phyloP scores from a whole-genome alignment of 73 alveolate species.

The Tetrahymena borealis region DNA sequence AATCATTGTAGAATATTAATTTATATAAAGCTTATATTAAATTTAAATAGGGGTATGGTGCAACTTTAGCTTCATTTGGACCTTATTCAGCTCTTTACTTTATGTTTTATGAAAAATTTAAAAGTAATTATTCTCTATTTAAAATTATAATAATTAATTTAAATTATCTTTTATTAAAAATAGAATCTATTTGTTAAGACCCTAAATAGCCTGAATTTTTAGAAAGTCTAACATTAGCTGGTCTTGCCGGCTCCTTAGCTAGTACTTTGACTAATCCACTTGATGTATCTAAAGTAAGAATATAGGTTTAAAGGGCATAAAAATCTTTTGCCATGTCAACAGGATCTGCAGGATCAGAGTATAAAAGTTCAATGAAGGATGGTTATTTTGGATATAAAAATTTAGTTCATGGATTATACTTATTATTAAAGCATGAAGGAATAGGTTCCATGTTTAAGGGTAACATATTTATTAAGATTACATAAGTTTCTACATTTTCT shows the following conservation, averaged over 20 bases:
- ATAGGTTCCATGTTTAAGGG: constrained; percentile 70
- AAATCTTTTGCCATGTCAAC: constrained; percentile 10
- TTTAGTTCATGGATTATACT: constrained; percentile 67
- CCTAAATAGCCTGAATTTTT: constrained; percentile 21
- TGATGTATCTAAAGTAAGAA: constrained; percentile 87
- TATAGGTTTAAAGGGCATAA: constrained; percentile 79
- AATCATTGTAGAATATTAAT: background rate
- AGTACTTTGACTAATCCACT: constrained; percentile 83
- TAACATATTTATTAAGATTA: background rate
- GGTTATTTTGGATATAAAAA: constrained; percentile 62
- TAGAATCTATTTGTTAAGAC: constrained; percentile 12
- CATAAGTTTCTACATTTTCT: background rate
- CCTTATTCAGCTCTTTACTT: constrained; percentile 94
- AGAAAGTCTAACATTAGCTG: constrained; percentile 46
- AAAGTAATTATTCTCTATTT: constrained; percentile 20
- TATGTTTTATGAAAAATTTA: constrained; percentile 79
- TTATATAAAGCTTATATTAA: background rate
- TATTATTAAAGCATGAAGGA: constrained; percentile 70
- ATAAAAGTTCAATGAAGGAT: background rate
- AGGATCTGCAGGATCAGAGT: background rate
- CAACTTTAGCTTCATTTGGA: constrained; percentile 90
- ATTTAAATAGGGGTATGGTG: constrained; percentile 57
- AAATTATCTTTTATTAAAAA: background rate
- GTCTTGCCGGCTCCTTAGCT: constrained; percentile 66
- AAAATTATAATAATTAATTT: too few species aligned